Evolutionary conservation across 2,329 filamentous ascomycete species (phyloP), one percentile per base, ranked within the genome.

Genomic region (Trichoderma gracile): DNA sequence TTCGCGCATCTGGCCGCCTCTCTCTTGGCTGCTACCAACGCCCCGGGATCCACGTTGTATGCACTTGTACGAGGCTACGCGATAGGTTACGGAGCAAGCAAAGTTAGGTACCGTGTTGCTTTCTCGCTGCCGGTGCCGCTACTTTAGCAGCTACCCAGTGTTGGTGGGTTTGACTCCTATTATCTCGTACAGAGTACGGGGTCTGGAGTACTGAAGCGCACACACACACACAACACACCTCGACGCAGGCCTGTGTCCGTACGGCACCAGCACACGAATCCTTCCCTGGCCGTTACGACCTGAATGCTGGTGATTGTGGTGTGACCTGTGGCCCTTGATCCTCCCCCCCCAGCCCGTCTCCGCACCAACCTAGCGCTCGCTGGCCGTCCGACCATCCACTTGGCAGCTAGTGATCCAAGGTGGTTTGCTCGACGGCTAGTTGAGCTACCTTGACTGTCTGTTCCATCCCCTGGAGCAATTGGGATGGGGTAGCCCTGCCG

Each of bases 401-500:
- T 52, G 52, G 59, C 54, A 40, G 21, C 50, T 38, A 46, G 46
- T 30, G 40, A 49, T 47, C 38, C 21, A 30, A 57, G 57, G 23
- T 62, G 53, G 58, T 54, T 38, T 62, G 58, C 49, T 53, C 25
- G 46, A 52, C n/a, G 40, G 45, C 58, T 61, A 61, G 58, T 38
- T 43, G 42, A 62, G 58, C 47, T 53, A 62, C 49, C 58, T 62
- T 25, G 58, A 27, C 58, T 53, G 63, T 40, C 53, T 52, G 52
- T 67, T 50, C 59, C 59, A 45, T 66, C 65, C 63, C 63, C 63
- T 65, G 63, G 57, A 52, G 45, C 52, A 62, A 59, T 53, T 65
- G 52, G 64, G 50, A 55, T 55, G 64, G 59, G 52, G 64, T 60
- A 56, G 45, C 54, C 59, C 63, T 58, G 59, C 67, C 55, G 58